phyloP scores from a whole-genome alignment of 2,329 filamentous ascomycete species.

The Aspergillus latus region DNA sequence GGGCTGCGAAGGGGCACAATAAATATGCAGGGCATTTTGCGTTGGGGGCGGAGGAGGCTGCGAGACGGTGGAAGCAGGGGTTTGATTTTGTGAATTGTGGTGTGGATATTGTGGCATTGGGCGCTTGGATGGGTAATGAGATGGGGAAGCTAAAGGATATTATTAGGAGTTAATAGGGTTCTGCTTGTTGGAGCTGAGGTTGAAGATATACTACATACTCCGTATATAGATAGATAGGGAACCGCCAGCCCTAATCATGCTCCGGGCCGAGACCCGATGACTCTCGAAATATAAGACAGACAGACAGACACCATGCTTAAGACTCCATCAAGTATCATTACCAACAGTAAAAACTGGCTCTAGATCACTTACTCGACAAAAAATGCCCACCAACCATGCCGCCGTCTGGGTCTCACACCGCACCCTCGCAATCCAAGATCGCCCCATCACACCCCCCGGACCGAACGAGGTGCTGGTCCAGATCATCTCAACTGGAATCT shows the following conservation, averaged over 20 bases:
- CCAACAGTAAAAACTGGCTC: too few species aligned
- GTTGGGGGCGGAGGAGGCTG: constrained; percentile 1
- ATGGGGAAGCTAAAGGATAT: background rate
- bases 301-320: background rate
- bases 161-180: background rate
- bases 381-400: background rate
- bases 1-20: background rate
- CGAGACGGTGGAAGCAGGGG: constrained; percentile 1
- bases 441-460: background rate
- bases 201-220: background rate
- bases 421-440: constrained; percentile 1
- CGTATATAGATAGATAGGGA: background rate
- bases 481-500: background rate
- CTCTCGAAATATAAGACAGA: background rate
- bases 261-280: constrained; percentile 2
- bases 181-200: too few species aligned
- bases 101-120: constrained; percentile 5
- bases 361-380: background rate
- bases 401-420: background rate
- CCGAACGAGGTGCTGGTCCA: background rate
- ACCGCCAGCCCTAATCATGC: background rate
- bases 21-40: constrained; percentile 11
- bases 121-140: background rate
- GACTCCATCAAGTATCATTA: background rate
- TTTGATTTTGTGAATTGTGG: constrained; percentile 12